phyloP scores from a whole-genome alignment of 768 basidiomycete genomes.

The Hortiboletus flavorubellus region DNA sequence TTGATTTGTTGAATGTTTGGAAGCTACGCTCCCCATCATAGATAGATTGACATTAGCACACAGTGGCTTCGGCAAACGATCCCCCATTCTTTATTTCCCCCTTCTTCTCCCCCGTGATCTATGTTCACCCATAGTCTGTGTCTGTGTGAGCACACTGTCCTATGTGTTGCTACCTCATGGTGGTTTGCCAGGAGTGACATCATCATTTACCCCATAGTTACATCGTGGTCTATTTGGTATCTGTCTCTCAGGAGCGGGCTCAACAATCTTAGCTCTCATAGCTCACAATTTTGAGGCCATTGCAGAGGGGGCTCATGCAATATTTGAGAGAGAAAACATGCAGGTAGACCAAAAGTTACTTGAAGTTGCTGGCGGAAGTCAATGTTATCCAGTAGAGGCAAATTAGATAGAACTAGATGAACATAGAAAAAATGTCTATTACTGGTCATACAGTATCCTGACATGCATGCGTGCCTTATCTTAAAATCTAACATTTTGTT shows the following conservation, averaged over 20 bases:
- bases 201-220: slow-evolving; percentile 77
- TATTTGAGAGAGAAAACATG: slow-evolving; percentile 69
- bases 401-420: slow-evolving; percentile 11
- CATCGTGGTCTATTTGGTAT: slow-evolving; percentile 97
- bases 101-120: no score
- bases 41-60: no score
- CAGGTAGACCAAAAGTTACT: slow-evolving; percentile 91
- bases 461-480: slow-evolving; percentile 23
- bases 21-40: no score
- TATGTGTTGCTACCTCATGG: no score
- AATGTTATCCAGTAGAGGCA: slow-evolving; percentile 18
- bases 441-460: slow-evolving; percentile 15
- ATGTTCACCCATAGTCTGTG: no score
- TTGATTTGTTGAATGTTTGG: no score
- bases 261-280: slow-evolving; percentile 94
- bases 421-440: slow-evolving; percentile 14
- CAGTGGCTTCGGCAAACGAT: no score
- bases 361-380: slow-evolving; percentile 51
- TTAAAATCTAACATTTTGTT: slow-evolving; percentile 4
- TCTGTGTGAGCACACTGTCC: no score
- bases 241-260: slow-evolving; percentile 96
- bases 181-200: slow-evolving; percentile 90
- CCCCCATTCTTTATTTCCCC: no score
- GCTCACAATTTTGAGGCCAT: slow-evolving; percentile 81
- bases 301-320: slow-evolving; percentile 71